A percentile compares a stretch with the other conserved stretches of the same genome.
These are phyloP conservation scores for Jacaranda copaia DNA, from an alignment of 257 asterid genomes.

Conservation along the genomic window DNA sequence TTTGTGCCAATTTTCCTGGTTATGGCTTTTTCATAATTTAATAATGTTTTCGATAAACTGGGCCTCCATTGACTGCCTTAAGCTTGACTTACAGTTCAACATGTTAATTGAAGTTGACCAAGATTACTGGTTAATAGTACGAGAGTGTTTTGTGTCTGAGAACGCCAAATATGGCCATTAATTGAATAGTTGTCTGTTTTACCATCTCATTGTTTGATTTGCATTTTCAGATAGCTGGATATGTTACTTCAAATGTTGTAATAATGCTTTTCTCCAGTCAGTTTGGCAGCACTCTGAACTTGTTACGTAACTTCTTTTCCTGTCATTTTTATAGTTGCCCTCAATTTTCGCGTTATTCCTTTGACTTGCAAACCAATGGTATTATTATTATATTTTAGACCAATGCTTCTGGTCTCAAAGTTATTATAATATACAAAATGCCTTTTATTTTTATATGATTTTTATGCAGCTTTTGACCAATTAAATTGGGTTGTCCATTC, in stretches of 20 bases:
- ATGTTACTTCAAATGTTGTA: neutral
- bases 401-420: conserved; percentile 26
- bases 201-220: neutral
- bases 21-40: too few relatives aligned
- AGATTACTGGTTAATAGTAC: too few relatives aligned
- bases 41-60: too few relatives aligned
- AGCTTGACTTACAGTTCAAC: too few relatives aligned
- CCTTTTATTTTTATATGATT: neutral
- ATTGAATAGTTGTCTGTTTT: neutral
- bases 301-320: neutral
- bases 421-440: neutral
- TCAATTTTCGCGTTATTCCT: neutral
- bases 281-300: neutral
- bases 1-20: too few relatives aligned
- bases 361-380: neutral
- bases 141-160: too few relatives aligned
- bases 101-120: too few relatives aligned
- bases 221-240: neutral
- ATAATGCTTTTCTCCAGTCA: neutral
- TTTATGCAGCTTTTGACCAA: conserved; percentile 30
- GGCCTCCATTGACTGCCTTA: too few relatives aligned
- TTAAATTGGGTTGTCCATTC: conserved; percentile 47
- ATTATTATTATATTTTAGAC: neutral
- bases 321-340: conserved; percentile 3
- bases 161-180: too few relatives aligned